Percentiles rank a stretch among this genome's conserved stretches.
Conservation (phyloP, 768 basidiomycete genomes). For the Suillus sp. region DNA sequence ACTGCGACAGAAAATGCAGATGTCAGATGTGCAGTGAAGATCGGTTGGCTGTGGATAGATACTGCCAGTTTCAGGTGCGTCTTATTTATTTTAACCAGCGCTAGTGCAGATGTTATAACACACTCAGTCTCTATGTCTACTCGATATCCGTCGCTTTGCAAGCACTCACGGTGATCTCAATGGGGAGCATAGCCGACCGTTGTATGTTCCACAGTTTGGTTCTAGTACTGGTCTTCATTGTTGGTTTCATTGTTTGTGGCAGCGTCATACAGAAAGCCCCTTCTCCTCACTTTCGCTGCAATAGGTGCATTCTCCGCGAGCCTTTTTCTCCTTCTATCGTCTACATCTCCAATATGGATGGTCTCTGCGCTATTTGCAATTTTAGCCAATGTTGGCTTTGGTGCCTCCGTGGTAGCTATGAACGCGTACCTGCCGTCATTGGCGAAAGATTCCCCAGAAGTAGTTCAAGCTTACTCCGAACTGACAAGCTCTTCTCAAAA, state of each 20-base stretch:
- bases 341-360: slow-evolving; percentile 69
- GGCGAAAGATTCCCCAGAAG: slow-evolving; percentile 66
- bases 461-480: slow-evolving; percentile 43
- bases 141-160: slow-evolving; percentile 88
- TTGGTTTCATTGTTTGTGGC: slow-evolving; percentile 19
- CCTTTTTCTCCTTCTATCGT: slow-evolving; percentile 73
- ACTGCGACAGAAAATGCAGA: slow-evolving; percentile 32
- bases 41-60: slow-evolving; percentile 87
- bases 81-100: neutral
- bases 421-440: slow-evolving; percentile 85
- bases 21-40: slow-evolving; percentile 73
- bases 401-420: slow-evolving; percentile 84
- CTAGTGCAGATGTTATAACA: slow-evolving; percentile 5
- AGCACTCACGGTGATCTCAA: slow-evolving; percentile 92
- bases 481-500: slow-evolving; percentile 20
- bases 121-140: slow-evolving; percentile 76
- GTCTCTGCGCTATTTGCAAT: slow-evolving; percentile 70
- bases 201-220: slow-evolving; percentile 49
- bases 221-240: slow-evolving; percentile 6
- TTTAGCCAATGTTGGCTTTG: slow-evolving; percentile 83
- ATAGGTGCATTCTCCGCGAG: slow-evolving; percentile 70
- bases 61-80: slow-evolving; percentile 86
- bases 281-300: slow-evolving; percentile 75
- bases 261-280: slow-evolving; percentile 71
- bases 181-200: slow-evolving; percentile 89